Conservation (phyloP, 768 basidiomycete species). For the Candolleomyces aberdarensis region DNA sequence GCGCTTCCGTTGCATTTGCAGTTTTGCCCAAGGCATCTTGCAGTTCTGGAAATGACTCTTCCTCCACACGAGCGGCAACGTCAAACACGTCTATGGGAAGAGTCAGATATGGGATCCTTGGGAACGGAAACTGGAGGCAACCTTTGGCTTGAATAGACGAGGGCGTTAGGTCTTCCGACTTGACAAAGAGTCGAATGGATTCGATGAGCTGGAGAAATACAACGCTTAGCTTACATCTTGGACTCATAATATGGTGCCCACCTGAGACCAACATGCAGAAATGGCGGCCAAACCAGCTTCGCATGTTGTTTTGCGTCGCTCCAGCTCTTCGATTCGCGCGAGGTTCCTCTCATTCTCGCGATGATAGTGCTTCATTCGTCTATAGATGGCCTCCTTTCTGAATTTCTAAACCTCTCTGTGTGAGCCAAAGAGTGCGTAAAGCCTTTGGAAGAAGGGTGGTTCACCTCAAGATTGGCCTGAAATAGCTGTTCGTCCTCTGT, state of each 20-base stretch:
- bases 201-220: constrained; percentile 53
- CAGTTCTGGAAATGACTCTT: constrained; percentile 34
- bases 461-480: constrained; percentile 65
- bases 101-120: neutral
- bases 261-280: constrained; percentile 79
- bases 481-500: constrained; percentile 46
- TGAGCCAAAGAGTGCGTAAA: constrained; percentile 10
- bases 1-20: constrained; percentile 52
- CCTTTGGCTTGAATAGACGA: constrained; percentile 41
- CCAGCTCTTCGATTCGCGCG: constrained; percentile 58
- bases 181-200: constrained; percentile 58
- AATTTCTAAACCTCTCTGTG: constrained; percentile 51
- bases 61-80: constrained; percentile 38
- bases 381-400: constrained; percentile 82
- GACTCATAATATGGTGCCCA: constrained; percentile 24
- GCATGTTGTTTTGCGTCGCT: constrained; percentile 60
- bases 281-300: constrained; percentile 73
- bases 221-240: neutral
- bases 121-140: constrained; percentile 12
- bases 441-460: constrained; percentile 13
- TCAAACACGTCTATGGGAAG: constrained; percentile 42
- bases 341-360: constrained; percentile 68
- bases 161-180: constrained; percentile 46
- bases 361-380: constrained; percentile 80
- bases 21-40: constrained; percentile 50